Base-by-base conservation (phyloP, 2,329 filamentous ascomycete species). In the Fusarium sp. region DNA sequence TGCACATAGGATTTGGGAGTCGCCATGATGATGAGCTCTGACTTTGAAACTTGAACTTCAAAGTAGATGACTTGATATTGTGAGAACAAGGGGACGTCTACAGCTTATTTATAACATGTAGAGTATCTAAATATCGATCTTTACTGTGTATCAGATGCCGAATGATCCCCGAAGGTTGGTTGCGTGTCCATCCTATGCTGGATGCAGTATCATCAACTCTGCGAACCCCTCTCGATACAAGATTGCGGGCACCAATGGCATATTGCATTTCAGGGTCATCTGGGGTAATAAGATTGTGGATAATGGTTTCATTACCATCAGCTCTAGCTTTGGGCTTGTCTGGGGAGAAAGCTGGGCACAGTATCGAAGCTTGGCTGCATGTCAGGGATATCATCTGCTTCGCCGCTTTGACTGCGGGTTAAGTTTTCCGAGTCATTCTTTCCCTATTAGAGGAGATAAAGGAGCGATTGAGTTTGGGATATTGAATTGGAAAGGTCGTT, bases 231-330 rank as follows among this genome's bases (percentile, higher is more conserved):
- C 70, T 60, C 50, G 35, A 53, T 26, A 30, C 30, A 64, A 52
- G 42, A 65, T 62, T 75, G 73, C 73, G 73, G 73, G 73, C 73
- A 75, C 73, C 73, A 75, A 75, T 75, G 50, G 54, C 50, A 53
- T 23, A 65, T 30, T 48, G 55, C 61, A 56, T 64, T 46, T 12
- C 23, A 46, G 44, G 62, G 57, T 73, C 73, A 71, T 70, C 60
- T 57, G 69, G 55, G 54, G 35, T 55, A 60, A 64, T 46, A 46
- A 32, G 35, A 54, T 53, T 44, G 68, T 50, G 69, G 64, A 60
- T 60, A 63, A 61, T 45, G 64, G 69, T 71, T 74, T 59, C 71
- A 75, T 71, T 57, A 14, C 10, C 58, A 67, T 60, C 57, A 58
- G 64, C 46, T 63, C 44, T 64, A 60, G 55, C 32, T 42, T 18